Evolutionary conservation across 2,329 filamentous ascomycete genomes (phyloP).

Genomic region (Periconia sp.): DNA sequence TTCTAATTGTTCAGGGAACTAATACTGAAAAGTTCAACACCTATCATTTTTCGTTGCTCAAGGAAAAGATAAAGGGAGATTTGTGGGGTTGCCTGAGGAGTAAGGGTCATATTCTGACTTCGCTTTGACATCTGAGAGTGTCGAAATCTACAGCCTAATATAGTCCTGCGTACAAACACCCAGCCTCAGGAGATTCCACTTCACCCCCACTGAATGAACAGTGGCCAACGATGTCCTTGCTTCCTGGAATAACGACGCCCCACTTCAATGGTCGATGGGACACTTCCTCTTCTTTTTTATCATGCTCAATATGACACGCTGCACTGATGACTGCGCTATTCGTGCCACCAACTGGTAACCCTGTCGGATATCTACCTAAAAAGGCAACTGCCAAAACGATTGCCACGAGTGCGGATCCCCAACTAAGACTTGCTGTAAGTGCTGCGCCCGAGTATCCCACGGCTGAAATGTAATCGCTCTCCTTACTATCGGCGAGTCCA

Average conservation of each 20-base stretch:
- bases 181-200: background rate
- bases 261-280: slow-evolving; percentile 8
- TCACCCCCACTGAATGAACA: slow-evolving; percentile 7
- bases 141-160: too few species aligned
- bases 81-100: too few species aligned
- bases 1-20: too few species aligned
- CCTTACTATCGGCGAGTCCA: too few species aligned
- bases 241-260: slow-evolving; percentile 3
- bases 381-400: slow-evolving; percentile 31
- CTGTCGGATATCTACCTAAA: slow-evolving; percentile 74
- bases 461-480: background rate
- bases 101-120: too few species aligned
- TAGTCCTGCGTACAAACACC: slow-evolving; percentile 1
- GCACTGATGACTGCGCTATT: slow-evolving; percentile 55
- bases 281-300: background rate
- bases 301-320: slow-evolving; percentile 17
- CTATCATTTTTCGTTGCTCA: too few species aligned
- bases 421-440: background rate
- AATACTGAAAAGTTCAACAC: too few species aligned
- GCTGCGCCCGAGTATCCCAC: slow-evolving; percentile 1
- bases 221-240: slow-evolving; percentile 5
- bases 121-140: too few species aligned
- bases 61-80: too few species aligned
- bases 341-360: slow-evolving; percentile 80
- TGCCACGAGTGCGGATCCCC: slow-evolving; percentile 2